Conservation (phyloP, 257 asterid genomes). For the Gentiana dahurica region DNA sequence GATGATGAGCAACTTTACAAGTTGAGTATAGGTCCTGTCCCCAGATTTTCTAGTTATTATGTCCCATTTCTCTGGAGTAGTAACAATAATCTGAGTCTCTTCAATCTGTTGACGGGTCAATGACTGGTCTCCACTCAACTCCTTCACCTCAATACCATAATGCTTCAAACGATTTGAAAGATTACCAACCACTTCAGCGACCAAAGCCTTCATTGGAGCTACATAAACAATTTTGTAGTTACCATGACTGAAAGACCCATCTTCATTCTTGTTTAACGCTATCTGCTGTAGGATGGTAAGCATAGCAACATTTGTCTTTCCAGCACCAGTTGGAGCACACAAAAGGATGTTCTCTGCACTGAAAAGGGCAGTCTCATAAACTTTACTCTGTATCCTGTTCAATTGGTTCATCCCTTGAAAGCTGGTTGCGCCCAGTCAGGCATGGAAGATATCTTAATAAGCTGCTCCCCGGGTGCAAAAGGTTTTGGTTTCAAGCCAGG, state of each 20-base stretch:
- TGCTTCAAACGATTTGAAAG: slow-evolving; percentile 23
- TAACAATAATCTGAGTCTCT: slow-evolving; percentile 28
- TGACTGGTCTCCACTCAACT: slow-evolving; percentile 26
- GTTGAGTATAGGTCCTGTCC: slow-evolving; percentile 23
- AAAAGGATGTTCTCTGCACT: slow-evolving; percentile 21
- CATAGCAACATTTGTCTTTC: slow-evolving; percentile 31
- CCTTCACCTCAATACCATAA: slow-evolving; percentile 24
- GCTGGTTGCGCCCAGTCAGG: slow-evolving; percentile 35
- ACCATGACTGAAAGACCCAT: slow-evolving; percentile 16
- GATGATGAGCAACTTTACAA: slow-evolving; percentile 22
- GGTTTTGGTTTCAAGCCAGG: slow-evolving; percentile 25
- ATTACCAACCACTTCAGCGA: slow-evolving; percentile 32
- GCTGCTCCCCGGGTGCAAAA: slow-evolving; percentile 20
- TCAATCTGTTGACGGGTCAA: slow-evolving; percentile 28
- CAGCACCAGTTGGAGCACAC: slow-evolving; percentile 40
- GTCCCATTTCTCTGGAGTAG: slow-evolving; percentile 33
- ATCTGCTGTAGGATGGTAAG: slow-evolving; percentile 28
- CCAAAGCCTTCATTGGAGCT: slow-evolving; percentile 31
- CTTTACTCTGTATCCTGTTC: slow-evolving; percentile 30
- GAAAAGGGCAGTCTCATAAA: slow-evolving; percentile 27
- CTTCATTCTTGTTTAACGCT: slow-evolving; percentile 16
- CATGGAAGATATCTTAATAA: slow-evolving; percentile 21
- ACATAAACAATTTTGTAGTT: slow-evolving; percentile 28
- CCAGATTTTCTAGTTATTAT: slow-evolving; percentile 28
- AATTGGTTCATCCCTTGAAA: slow-evolving; percentile 24